Evolutionary conservation across 75 land plant genomes (phyloP).

Genomic region (Selaginella tamariscina): DNA sequence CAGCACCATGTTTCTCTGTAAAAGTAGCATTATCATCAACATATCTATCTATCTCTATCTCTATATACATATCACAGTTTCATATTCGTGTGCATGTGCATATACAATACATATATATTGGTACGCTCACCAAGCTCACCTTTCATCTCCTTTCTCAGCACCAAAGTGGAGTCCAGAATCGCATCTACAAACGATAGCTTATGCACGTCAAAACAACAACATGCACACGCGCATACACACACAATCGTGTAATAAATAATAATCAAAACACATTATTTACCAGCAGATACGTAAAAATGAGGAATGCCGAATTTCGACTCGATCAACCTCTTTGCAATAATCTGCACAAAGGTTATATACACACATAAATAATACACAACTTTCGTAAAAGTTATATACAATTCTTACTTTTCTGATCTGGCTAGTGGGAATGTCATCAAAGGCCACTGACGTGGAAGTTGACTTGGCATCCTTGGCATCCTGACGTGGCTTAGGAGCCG

Average conservation of each 20-base stretch:
- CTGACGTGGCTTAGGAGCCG: not conserved
- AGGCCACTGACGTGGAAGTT: conserved; percentile 19
- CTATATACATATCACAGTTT: no score
- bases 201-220: not conserved
- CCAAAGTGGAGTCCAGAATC: conserved; percentile 67
- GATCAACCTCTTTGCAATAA: conserved; percentile 74
- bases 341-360: conserved; percentile 31
- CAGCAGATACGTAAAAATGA: conserved; percentile 74
- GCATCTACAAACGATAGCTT: no score
- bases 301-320: conserved; percentile 87
- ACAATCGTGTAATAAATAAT: not conserved
- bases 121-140: conserved; percentile 29
- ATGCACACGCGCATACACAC: conserved; percentile 14
- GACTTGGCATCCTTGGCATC: not conserved
- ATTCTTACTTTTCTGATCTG: conserved; percentile 87
- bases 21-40: not conserved
- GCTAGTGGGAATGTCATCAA: conserved; percentile 80
- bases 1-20: conserved; percentile 70
- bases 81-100: no score
- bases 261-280: conserved; percentile 23
- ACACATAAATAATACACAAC: not conserved
- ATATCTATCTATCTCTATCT: no score
- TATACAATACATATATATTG: not conserved
- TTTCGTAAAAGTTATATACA: no score
- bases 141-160: conserved; percentile 69